These are phyloP conservation scores for Wickerhamiella parazyma DNA, from an alignment of 805 yeast species.

Conservation along the genomic window DNA sequence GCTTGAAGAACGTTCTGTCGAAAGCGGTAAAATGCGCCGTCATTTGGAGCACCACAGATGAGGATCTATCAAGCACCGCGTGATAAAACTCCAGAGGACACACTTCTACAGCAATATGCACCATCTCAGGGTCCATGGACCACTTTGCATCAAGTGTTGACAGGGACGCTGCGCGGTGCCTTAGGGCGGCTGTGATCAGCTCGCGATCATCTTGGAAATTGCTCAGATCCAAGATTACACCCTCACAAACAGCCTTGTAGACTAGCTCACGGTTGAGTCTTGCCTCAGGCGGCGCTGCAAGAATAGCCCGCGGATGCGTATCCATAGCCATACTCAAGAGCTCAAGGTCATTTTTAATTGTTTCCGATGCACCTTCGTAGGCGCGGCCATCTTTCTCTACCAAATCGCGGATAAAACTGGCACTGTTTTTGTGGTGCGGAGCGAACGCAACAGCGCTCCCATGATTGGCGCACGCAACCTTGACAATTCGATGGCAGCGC, in stretches of 20 bases:
- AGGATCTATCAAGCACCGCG: too few species aligned
- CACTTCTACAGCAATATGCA: background rate
- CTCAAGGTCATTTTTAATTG: background rate
- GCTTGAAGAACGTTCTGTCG: too few species aligned
- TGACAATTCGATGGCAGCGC: background rate
- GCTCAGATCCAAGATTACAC: background rate
- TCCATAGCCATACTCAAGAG: background rate
- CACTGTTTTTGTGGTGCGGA: background rate
- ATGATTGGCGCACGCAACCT: background rate
- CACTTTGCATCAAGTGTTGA: background rate
- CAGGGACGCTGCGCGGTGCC: background rate
- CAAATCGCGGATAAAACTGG: background rate
- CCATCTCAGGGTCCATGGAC: background rate
- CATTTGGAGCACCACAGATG: too few species aligned
- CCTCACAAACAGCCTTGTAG: background rate
- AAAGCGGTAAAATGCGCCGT: too few species aligned
- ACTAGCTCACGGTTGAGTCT: background rate
- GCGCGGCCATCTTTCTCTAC: background rate
- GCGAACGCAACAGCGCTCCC: background rate
- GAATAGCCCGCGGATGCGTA: background rate
- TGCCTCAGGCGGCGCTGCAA: background rate
- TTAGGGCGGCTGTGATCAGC: background rate
- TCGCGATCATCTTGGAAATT: background rate
- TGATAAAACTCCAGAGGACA: background rate
- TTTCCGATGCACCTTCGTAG: background rate